These are phyloP conservation scores for Neurospora tetraspora DNA, from an alignment of 495 filamentous ascomycete genomes.

Conservation along the genomic window DNA sequence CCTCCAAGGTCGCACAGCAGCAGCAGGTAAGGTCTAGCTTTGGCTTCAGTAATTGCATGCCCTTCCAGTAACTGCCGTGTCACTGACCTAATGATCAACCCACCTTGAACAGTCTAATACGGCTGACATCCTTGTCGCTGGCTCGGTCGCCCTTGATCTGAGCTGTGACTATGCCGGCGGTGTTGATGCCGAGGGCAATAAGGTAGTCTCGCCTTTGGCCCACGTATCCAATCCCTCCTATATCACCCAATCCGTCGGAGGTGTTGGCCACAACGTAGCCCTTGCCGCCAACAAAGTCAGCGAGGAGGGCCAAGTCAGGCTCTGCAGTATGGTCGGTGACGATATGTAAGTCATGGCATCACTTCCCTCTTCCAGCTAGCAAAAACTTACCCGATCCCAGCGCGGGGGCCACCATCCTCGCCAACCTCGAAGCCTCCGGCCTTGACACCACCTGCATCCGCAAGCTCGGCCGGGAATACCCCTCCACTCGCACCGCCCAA, in stretches of 20 bases:
- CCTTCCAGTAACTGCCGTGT: background rate
- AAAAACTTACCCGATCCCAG: slow-evolving; percentile 9
- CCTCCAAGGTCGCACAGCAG: background rate
- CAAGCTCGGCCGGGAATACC: slow-evolving; percentile 36
- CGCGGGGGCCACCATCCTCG: slow-evolving; percentile 59
- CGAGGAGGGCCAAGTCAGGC: slow-evolving; percentile 36
- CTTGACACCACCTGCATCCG: slow-evolving; percentile 56
- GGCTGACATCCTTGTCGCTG: slow-evolving; percentile 72
- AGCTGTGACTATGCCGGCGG: slow-evolving; percentile 58
- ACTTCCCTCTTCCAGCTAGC: too few relatives aligned
- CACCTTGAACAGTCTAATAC: background rate
- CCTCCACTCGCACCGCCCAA: slow-evolving; percentile 62
- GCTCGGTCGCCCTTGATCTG: slow-evolving; percentile 79
- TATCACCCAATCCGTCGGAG: slow-evolving; percentile 75
- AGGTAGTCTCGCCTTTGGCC: slow-evolving; percentile 36
- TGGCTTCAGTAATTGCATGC: background rate
- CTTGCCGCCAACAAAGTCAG: slow-evolving; percentile 55
- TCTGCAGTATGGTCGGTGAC: slow-evolving; percentile 68
- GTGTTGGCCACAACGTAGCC: slow-evolving; percentile 92
- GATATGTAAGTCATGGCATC: slow-evolving; percentile 41
- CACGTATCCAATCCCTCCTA: slow-evolving; percentile 81
- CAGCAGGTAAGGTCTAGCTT: background rate
- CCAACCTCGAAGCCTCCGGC: slow-evolving; percentile 47
- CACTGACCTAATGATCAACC: background rate
- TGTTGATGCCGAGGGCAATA: slow-evolving; percentile 5